These are phyloP conservation scores for Phytophthora hybrid DNA, from an alignment of 352 stramenopile genomes.

Conservation along the genomic window DNA sequence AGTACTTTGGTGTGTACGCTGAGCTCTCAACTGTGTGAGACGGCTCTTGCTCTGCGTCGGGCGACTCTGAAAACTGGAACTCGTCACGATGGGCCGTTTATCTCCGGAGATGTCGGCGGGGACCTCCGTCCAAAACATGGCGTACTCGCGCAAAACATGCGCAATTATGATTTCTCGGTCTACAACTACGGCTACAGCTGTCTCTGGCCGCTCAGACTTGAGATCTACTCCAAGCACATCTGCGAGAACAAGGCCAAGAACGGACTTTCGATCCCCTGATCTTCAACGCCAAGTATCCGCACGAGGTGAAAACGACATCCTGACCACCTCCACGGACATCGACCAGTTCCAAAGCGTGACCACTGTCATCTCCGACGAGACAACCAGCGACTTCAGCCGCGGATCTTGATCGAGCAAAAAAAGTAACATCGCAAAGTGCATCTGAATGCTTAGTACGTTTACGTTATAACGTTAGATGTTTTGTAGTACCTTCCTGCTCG, in stretches of 20 bases:
- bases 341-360: conserved; percentile 37
- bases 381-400: conserved; percentile 51
- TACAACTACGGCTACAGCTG: conserved; percentile 58
- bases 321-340: conserved; percentile 43
- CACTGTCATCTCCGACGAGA: conserved; percentile 50
- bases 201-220: conserved; percentile 29
- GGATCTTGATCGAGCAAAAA: too few species aligned
- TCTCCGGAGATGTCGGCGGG: conserved; percentile 55
- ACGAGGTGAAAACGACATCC: conserved; percentile 44
- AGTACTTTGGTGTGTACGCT: conserved; percentile 43
- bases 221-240: conserved; percentile 38
- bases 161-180: conserved; percentile 46
- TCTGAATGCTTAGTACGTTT: too few species aligned
- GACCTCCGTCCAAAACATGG: conserved; percentile 65
- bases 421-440: too few species aligned
- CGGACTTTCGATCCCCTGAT: conserved; percentile 49
- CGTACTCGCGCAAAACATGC: conserved; percentile 59
- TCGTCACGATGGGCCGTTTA: conserved; percentile 53
- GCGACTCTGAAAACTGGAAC: conserved; percentile 54
- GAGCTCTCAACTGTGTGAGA: conserved; percentile 43
- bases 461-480: too few species aligned
- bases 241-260: conserved; percentile 66
- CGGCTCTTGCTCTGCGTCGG: conserved; percentile 43
- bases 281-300: conserved; percentile 51
- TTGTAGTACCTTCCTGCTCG: too few species aligned